phyloP scores from a whole-genome alignment of 2,329 filamentous ascomycete species.

The Venturia asperata region DNA sequence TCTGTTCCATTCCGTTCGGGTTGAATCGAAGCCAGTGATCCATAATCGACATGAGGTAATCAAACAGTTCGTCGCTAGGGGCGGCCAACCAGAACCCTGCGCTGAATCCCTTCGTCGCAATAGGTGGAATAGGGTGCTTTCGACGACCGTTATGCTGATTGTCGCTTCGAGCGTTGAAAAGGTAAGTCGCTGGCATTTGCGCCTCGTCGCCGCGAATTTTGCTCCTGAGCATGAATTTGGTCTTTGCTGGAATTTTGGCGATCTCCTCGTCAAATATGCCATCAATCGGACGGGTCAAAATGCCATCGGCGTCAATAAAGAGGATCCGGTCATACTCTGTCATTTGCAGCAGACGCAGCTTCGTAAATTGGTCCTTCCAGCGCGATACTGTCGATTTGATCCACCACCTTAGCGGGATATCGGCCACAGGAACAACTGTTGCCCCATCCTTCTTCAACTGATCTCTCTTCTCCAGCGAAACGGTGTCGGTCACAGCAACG shows the following conservation, averaged over 20 bases:
- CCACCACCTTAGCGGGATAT: neutral
- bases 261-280: slow-evolving; percentile 17
- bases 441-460: slow-evolving; percentile 17
- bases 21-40: slow-evolving; percentile 16
- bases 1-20: slow-evolving; percentile 17
- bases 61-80: slow-evolving; percentile 12
- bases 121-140: neutral
- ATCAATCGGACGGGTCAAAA: slow-evolving; percentile 18
- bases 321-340: slow-evolving; percentile 19
- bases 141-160: slow-evolving; percentile 8
- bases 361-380: slow-evolving; percentile 20
- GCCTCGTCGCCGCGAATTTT: slow-evolving; percentile 5
- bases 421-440: slow-evolving; percentile 16
- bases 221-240: slow-evolving; percentile 2
- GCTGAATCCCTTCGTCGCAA: slow-evolving; percentile 15
- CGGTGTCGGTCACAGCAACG: slow-evolving; percentile 17
- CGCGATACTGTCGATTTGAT: neutral
- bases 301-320: slow-evolving; percentile 19
- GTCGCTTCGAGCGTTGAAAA: neutral
- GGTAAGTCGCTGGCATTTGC: slow-evolving; percentile 12
- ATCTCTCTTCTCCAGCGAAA: slow-evolving; percentile 13
- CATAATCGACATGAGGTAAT: slow-evolving; percentile 17
- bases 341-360: slow-evolving; percentile 19
- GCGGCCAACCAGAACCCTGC: slow-evolving; percentile 18
- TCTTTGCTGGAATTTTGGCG: neutral